Evolutionary conservation across 2,329 filamentous ascomycete species (phyloP), one percentile per base, ranked within the genome.

Genomic region (Leptographium radiaticola): DNA sequence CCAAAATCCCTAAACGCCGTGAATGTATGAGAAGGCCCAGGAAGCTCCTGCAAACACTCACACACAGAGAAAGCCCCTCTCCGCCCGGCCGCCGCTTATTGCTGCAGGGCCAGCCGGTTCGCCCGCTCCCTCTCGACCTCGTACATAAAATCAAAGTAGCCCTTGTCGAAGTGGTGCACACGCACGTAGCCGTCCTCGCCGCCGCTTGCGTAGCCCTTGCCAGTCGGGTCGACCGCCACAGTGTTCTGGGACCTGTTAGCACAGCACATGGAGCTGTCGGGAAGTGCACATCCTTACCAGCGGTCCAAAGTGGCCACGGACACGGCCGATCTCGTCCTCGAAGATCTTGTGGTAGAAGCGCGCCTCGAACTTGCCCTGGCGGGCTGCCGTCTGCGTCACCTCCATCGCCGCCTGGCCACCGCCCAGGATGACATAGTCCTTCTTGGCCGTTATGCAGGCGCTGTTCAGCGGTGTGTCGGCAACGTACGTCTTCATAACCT

Each of bases 301-400:
- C 61, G 87, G 93, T 67, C 93, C 93, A 72, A 98, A 98, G 72
- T 98, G 93, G 59, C 93, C 93, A 67, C 89, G 82, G 60, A 98
- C 93, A 76, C 93, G 86, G 62, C 93, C 93, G 65, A 97, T 91
- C 76, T 98, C 93, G 71, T 98, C 91, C 73, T 95, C 89, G 69
- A 98, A 97, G 69, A 98, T 86, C 80, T 95, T 97, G 84, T 98
- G 93, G 79, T 96, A 98, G 80, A 98, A 98, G 61, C 93, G 84
- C 46, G 93, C 93, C 73, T 98, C 93, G 76, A 98, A 98, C 75
- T 97, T 97, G 74, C 93, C 93, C 77, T 98, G 93, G 61, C 93
- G 83, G 50, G 89, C 84, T 38, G 86, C 86, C 51, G 93, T 97
- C 53, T 88, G 94, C 56, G 93, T 98, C 71, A 98, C 93, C 67